Evolutionary conservation across 2,329 filamentous ascomycete species (phyloP).

Genomic region (Atkinsonella texensis): DNA sequence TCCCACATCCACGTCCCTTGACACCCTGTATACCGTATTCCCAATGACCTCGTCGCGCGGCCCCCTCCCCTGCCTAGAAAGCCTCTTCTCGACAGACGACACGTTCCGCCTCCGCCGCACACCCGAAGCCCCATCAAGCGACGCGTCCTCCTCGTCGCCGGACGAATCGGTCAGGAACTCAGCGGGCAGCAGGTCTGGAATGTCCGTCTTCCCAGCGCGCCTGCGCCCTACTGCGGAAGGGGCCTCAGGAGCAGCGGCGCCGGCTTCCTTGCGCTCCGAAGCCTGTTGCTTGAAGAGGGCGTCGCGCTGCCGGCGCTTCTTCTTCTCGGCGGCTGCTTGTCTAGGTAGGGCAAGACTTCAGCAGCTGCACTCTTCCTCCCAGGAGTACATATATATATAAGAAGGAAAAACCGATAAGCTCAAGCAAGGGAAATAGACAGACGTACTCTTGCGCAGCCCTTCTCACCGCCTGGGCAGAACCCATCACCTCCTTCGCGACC

Average conservation of each 20-base stretch:
- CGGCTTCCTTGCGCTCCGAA: conserved; percentile 26
- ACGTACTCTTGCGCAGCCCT: conserved; percentile 39
- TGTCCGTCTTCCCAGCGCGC: conserved; percentile 21
- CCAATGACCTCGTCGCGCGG: conserved; percentile 38
- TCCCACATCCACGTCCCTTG: conserved; percentile 29
- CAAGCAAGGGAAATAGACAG: too few species aligned
- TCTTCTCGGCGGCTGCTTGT: conserved; percentile 37
- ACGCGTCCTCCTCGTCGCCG: conserved; percentile 24
- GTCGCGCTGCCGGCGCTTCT: conserved; percentile 44
- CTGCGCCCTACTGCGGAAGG: conserved; percentile 7
- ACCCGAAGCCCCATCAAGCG: conserved; percentile 11
- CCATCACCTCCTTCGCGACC: conserved; percentile 33
- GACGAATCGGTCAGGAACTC: conserved; percentile 43
- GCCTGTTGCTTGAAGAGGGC: conserved; percentile 43
- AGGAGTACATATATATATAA: too few species aligned
- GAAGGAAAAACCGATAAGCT: too few species aligned
- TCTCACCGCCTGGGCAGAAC: conserved; percentile 33
- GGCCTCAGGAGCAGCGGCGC: background rate
- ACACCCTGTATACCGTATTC: conserved; percentile 40
- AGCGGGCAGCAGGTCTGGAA: conserved; percentile 37
- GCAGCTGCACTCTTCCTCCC: too few species aligned
- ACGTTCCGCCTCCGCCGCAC: conserved; percentile 32
- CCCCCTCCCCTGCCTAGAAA: conserved; percentile 25
- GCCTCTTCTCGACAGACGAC: conserved; percentile 24
- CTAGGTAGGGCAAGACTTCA: conserved; percentile 19